Percentiles rank a stretch among this genome's conserved stretches.
phyloP scores from a whole-genome alignment of 257 asterid genomes.

The Fraxinus anomala region DNA sequence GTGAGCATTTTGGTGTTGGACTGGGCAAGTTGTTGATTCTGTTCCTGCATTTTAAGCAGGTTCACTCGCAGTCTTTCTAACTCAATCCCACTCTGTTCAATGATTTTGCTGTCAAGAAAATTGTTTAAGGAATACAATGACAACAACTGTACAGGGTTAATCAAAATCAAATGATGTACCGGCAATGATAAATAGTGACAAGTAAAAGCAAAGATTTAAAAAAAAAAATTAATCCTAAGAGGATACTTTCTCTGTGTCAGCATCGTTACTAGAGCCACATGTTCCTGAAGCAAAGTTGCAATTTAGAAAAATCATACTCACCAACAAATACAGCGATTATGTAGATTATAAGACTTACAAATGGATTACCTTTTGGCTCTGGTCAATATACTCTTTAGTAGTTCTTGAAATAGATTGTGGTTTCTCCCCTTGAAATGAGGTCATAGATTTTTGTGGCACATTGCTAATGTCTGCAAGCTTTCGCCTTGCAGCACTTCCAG shows the following conservation, averaged over 20 bases:
- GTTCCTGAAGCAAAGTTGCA: slow-evolving; percentile 49
- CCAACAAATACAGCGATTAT: slow-evolving; percentile 6
- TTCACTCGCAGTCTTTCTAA: slow-evolving; percentile 53
- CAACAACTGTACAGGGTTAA: not conserved
- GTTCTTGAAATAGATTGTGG: slow-evolving; percentile 31
- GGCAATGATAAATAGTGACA: not conserved
- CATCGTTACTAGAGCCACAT: slow-evolving; percentile 52
- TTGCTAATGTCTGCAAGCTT: slow-evolving; percentile 74
- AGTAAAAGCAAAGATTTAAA: not conserved
- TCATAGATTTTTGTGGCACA: slow-evolving; percentile 46
- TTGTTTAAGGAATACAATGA: slow-evolving; percentile 35
- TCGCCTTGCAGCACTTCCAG: slow-evolving; percentile 44
- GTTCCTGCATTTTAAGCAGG: slow-evolving; percentile 64
- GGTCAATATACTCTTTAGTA: slow-evolving; percentile 40
- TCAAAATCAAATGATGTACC: not conserved
- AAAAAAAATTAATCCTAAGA: slow-evolving; percentile 14
- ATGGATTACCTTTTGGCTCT: slow-evolving; percentile 53
- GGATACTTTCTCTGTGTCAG: slow-evolving; percentile 82
- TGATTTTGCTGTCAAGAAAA: slow-evolving; percentile 53
- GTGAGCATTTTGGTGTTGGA: slow-evolving; percentile 56
- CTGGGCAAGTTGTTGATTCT: slow-evolving; percentile 62
- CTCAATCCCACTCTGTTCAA: slow-evolving; percentile 65
- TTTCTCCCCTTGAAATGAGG: slow-evolving; percentile 34
- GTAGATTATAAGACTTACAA: slow-evolving; percentile 10
- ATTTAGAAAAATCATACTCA: slow-evolving; percentile 12